These are phyloP conservation scores for Ophiostoma sp. DNA, from an alignment of 2,329 filamentous ascomycete species.

Conservation along the genomic window DNA sequence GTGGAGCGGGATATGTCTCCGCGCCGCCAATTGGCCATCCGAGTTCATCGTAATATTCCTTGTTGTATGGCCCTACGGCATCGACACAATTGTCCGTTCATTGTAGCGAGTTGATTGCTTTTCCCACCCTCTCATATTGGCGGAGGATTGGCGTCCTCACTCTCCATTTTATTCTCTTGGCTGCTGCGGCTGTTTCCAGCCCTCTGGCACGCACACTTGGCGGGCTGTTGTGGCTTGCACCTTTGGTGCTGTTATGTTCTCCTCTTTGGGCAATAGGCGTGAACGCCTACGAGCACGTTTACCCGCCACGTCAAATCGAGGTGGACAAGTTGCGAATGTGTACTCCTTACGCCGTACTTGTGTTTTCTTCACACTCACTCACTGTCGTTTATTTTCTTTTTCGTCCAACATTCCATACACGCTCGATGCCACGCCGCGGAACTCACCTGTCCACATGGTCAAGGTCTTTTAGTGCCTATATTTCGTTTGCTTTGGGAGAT, in stretches of 20 bases:
- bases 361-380: not conserved
- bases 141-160: not conserved
- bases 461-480: not conserved
- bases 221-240: not conserved
- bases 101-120: not conserved
- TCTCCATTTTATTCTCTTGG: not conserved
- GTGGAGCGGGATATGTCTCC: not conserved
- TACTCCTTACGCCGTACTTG: no score
- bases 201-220: not conserved
- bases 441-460: conserved; percentile 1
- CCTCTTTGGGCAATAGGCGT: not conserved
- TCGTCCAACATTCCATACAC: not conserved
- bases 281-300: not conserved
- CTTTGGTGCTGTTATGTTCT: not conserved
- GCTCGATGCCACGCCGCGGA: not conserved
- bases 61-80: not conserved
- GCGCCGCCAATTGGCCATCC: not conserved
- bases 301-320: not conserved
- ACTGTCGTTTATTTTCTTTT: not conserved
- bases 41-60: not conserved
- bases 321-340: not conserved
- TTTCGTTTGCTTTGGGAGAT: not conserved
- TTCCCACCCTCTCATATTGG: not conserved
- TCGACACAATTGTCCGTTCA: not conserved
- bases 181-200: conserved; percentile 15